Conservation (phyloP, 176 grass and related monocot genomes). For the Coix lacrymajobi region DNA sequence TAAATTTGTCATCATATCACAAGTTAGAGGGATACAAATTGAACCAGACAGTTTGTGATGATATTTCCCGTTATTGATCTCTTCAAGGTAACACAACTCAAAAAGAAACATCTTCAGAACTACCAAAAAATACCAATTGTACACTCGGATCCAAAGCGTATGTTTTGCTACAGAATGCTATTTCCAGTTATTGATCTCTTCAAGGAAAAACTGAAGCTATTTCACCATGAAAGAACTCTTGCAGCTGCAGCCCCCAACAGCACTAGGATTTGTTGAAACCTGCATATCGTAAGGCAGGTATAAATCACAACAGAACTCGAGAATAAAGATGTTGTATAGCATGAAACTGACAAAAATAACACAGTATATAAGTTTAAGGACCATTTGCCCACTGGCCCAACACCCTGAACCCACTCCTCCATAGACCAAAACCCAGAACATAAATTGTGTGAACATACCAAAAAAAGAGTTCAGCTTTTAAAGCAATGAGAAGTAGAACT, state of each 20-base stretch:
- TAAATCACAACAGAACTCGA: neutral
- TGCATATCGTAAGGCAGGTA: constrained; percentile 7
- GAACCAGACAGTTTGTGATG: constrained; percentile 5
- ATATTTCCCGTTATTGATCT: too few species aligned
- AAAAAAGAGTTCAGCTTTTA: neutral
- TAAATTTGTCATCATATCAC: neutral
- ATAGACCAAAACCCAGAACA: neutral
- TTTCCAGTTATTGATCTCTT: neutral
- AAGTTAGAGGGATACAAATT: neutral
- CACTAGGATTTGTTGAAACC: constrained; percentile 54
- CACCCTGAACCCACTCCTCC: neutral
- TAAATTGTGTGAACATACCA: neutral
- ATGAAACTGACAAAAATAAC: neutral
- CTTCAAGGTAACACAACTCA: neutral
- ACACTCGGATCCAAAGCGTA: constrained; percentile 1
- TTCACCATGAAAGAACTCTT: constrained; percentile 61
- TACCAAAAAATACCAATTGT: neutral
- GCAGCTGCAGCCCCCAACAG: constrained; percentile 55
- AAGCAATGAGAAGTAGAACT: neutral
- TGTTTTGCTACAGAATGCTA: constrained; percentile 14
- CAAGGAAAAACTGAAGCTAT: constrained; percentile 14
- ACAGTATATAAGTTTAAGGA: neutral
- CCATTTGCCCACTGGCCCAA: neutral
- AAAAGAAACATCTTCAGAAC: neutral
- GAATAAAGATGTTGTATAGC: neutral